phyloP scores from a whole-genome alignment of 805 yeast species.

The Candida railenensis region DNA sequence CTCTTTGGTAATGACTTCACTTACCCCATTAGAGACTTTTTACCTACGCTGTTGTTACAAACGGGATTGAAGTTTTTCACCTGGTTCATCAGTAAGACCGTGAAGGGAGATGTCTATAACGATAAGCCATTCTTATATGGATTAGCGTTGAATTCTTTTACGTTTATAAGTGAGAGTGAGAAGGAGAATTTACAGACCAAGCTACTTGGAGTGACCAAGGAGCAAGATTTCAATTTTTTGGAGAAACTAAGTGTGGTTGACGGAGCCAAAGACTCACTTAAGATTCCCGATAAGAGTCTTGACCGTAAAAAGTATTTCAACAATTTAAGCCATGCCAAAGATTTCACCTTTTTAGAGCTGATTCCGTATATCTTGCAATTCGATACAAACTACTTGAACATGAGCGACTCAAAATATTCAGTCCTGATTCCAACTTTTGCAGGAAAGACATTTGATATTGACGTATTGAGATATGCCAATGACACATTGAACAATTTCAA shows the following conservation, averaged over 20 bases:
- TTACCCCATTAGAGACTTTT: conserved; percentile 52
- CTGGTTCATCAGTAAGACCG: conserved; percentile 61
- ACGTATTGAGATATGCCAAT: conserved; percentile 42
- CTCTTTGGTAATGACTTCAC: conserved; percentile 71
- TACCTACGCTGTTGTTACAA: conserved; percentile 50
- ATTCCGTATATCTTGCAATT: conserved; percentile 48
- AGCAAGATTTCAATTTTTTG: conserved; percentile 9
- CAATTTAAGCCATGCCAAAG: conserved; percentile 31
- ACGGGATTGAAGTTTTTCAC: conserved; percentile 57
- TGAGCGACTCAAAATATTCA: conserved; percentile 49
- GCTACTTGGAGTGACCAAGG: conserved; percentile 2
- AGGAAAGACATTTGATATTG: conserved; percentile 44
- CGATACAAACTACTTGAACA: conserved; percentile 51
- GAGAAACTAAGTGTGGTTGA: conserved; percentile 26
- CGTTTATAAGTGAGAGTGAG: conserved; percentile 36
- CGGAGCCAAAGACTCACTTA: conserved; percentile 15
- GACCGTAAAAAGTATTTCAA: conserved; percentile 48
- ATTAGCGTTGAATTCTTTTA: conserved; percentile 56
- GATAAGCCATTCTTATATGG: conserved; percentile 68
- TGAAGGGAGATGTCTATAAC: conserved; percentile 58
- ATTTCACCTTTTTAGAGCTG: conserved; percentile 39
- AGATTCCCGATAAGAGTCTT: conserved; percentile 30
- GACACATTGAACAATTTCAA: conserved; percentile 45
- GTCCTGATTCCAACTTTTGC: conserved; percentile 50
- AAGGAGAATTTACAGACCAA: conserved; percentile 5